A percentile compares a stretch with the other conserved stretches of the same genome.
Evolutionary conservation across 371 early-diverging fungal species (phyloP).

Genomic region (Circinella umbellata): DNA sequence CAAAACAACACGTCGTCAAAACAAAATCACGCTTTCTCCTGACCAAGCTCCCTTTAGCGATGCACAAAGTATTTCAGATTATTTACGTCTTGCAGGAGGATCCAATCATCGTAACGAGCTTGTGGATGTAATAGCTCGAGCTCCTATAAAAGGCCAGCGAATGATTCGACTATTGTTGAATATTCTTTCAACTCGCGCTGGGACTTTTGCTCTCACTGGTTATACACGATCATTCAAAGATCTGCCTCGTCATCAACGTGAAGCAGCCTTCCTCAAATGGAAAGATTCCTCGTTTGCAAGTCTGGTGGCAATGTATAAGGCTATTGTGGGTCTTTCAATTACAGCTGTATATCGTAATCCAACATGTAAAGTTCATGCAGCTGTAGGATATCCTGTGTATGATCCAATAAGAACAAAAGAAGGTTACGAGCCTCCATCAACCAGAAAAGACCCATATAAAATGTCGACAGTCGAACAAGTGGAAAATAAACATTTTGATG

Average conservation of each 20-base stretch:
- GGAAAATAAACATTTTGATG: conserved; percentile 43
- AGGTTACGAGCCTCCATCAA: background rate
- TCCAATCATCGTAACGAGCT: background rate
- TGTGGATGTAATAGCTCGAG: background rate
- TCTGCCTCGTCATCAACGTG: background rate
- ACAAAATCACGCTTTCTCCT: background rate
- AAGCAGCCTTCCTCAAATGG: conserved; percentile 8
- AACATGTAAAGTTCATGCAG: conserved; percentile 1
- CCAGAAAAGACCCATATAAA: background rate
- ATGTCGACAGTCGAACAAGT: conserved; percentile 1
- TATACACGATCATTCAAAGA: background rate
- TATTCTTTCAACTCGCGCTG: background rate
- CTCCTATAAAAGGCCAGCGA: background rate
- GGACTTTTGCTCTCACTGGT: background rate
- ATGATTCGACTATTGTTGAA: background rate
- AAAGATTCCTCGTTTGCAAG: conserved; percentile 1
- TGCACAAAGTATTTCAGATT: background rate
- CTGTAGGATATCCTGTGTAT: conserved; percentile 1
- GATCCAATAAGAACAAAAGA: background rate
- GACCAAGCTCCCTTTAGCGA: background rate
- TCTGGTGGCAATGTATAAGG: conserved; percentile 24
- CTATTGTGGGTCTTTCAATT: background rate
- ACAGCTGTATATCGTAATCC: conserved; percentile 6
- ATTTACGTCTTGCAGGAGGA: background rate
- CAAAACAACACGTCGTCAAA: background rate